phyloP scores from a whole-genome alignment of 2,329 filamentous ascomycete species.

The Talaromyces sp. region DNA sequence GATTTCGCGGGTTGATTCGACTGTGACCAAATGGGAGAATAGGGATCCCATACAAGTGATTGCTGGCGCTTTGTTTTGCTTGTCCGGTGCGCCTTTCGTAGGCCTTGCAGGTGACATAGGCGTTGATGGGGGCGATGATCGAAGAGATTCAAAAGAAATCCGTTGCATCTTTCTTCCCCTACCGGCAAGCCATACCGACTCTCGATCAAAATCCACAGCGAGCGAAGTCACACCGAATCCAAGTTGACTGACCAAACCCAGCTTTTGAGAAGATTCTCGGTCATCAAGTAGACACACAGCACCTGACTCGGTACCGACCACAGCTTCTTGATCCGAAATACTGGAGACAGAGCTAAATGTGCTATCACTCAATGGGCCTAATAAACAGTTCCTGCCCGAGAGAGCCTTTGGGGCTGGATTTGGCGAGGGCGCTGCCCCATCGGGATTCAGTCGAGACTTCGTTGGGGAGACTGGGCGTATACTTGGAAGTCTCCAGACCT shows the following conservation, averaged over 20 bases:
- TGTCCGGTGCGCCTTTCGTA: slow-evolving; percentile 24
- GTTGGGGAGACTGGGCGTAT: slow-evolving; percentile 60
- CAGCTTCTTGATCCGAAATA: slow-evolving; percentile 72
- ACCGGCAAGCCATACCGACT: slow-evolving; percentile 69
- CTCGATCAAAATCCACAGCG: slow-evolving; percentile 59
- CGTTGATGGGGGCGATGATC: slow-evolving; percentile 28
- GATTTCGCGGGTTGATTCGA: slow-evolving; percentile 76
- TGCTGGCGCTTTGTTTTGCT: slow-evolving; percentile 36
- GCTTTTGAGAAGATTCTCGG: slow-evolving; percentile 68
- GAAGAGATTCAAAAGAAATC: slow-evolving; percentile 46
- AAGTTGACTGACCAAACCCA: slow-evolving; percentile 67
- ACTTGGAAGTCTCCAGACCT: slow-evolving; percentile 87
- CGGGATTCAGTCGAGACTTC: slow-evolving; percentile 60
- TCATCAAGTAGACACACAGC: slow-evolving; percentile 89
- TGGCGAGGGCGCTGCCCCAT: slow-evolving; percentile 35
- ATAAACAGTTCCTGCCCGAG: slow-evolving; percentile 81
- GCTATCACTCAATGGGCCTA: slow-evolving; percentile 78
- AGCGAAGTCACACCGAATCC: slow-evolving; percentile 71
- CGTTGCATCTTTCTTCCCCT: slow-evolving; percentile 61
- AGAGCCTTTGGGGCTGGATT: slow-evolving; percentile 67
- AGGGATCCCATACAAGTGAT: slow-evolving; percentile 72
- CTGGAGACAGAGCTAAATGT: slow-evolving; percentile 78
- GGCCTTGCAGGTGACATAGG: slow-evolving; percentile 28
- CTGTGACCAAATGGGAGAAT: slow-evolving; percentile 67
- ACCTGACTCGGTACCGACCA: slow-evolving; percentile 85